phyloP scores from a whole-genome alignment of 1,284 basidiomycete genomes.

The Phellinidium pouzarii region DNA sequence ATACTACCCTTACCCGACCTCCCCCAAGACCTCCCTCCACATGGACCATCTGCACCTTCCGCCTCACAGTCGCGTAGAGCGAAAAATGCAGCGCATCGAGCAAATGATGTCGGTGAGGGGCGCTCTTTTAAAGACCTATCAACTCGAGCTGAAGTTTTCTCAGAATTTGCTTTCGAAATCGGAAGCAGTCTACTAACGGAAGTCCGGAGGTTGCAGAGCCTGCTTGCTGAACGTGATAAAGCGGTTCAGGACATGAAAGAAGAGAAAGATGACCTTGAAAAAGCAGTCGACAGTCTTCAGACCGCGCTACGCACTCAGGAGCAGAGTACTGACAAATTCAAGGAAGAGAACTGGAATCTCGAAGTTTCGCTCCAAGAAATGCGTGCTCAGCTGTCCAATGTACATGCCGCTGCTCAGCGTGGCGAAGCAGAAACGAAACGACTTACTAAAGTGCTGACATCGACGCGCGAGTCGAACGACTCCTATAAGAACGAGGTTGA shows the following conservation, averaged over 20 bases:
- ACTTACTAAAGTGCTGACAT: constrained; percentile 67
- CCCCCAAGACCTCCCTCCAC: constrained; percentile 33
- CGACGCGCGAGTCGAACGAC: constrained; percentile 73
- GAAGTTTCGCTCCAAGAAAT: constrained; percentile 91
- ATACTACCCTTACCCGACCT: constrained; percentile 31
- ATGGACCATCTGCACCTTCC: constrained; percentile 39
- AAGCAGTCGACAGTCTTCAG: constrained; percentile 64
- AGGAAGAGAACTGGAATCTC: constrained; percentile 35
- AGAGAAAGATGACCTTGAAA: constrained; percentile 81
- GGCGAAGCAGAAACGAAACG: constrained; percentile 81
- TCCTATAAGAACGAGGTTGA: constrained; percentile 85
- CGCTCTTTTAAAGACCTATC: background rate
- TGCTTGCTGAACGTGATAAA: constrained; percentile 85
- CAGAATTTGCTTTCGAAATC: constrained; percentile 95
- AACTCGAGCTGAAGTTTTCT: constrained; percentile 1
- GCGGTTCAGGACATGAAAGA: constrained; percentile 81
- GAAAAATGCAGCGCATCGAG: constrained; percentile 79
- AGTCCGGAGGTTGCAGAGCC: constrained; percentile 79
- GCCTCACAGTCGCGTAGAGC: constrained; percentile 76
- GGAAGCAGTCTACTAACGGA: constrained; percentile 86
- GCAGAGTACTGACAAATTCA: constrained; percentile 42
- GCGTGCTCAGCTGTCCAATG: constrained; percentile 61
- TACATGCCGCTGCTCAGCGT: constrained; percentile 60
- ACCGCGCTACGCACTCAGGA: constrained; percentile 71
- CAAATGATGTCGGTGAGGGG: constrained; percentile 73